A percentile compares a stretch with the other conserved stretches of the same genome.
phyloP scores from a whole-genome alignment of 306 rosid species.

The Astragalus membranaceus region DNA sequence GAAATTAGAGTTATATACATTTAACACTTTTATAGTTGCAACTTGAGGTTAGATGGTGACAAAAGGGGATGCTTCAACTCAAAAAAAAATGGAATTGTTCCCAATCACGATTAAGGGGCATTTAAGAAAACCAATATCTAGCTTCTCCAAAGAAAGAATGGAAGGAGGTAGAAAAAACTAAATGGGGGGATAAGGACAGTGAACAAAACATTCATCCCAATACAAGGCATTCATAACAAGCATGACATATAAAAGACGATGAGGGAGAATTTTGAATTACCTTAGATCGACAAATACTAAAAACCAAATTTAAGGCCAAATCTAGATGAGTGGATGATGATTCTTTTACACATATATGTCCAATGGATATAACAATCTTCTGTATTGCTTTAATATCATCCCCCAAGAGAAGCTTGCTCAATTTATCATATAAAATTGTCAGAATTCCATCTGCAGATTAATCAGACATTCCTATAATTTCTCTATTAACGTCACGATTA shows the following conservation, averaged over 20 bases:
- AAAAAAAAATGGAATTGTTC: neutral
- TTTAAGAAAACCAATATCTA: conserved; percentile 1
- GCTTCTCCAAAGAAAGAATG: neutral
- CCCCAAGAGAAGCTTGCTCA: conserved; percentile 67
- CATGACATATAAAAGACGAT: neutral
- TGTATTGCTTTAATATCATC: conserved; percentile 77
- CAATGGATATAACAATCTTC: conserved; percentile 72
- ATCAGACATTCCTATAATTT: conserved; percentile 20
- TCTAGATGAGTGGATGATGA: conserved; percentile 63
- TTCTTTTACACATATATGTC: conserved; percentile 80
- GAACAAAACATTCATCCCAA: neutral
- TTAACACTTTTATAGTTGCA: neutral
- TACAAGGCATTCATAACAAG: neutral
- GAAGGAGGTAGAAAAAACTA: neutral
- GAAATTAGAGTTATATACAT: conserved; percentile 27
- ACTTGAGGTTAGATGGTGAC: neutral
- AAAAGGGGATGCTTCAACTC: neutral
- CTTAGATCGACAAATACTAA: conserved; percentile 79
- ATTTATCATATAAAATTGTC: conserved; percentile 47
- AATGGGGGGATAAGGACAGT: neutral
- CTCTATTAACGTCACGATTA: conserved; percentile 12
- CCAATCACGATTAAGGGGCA: neutral
- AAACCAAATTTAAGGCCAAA: conserved; percentile 60
- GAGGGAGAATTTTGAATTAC: conserved; percentile 27
- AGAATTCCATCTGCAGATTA: conserved; percentile 77